These are phyloP conservation scores for Calonectria crousiana DNA, from an alignment of 2,329 filamentous ascomycete species.

Conservation along the genomic window DNA sequence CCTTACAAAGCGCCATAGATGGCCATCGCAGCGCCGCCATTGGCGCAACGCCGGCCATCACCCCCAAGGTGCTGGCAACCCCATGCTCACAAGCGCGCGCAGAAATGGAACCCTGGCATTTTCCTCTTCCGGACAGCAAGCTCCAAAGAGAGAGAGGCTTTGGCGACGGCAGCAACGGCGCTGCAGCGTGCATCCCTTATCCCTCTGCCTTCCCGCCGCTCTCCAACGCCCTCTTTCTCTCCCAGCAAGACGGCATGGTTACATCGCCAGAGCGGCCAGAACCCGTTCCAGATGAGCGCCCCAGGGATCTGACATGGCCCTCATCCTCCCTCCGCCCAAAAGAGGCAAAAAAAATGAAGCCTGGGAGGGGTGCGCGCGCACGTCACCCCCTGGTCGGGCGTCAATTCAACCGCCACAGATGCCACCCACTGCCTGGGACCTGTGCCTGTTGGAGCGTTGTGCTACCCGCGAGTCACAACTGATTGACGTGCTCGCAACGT, in stretches of 20 bases:
- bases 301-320: slow-evolving; percentile 16
- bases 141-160: not conserved
- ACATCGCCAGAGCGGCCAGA: slow-evolving; percentile 2
- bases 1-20: slow-evolving; percentile 26
- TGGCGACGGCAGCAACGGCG: not conserved
- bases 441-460: not conserved
- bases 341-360: not conserved
- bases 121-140: not conserved
- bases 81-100: slow-evolving; percentile 15
- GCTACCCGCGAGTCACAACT: not conserved
- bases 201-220: not conserved
- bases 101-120: slow-evolving; percentile 10
- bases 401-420: slow-evolving; percentile 1
- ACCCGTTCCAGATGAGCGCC: slow-evolving; percentile 1
- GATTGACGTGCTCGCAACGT: not conserved
- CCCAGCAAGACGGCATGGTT: not conserved
- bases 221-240: not conserved
- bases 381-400: not conserved
- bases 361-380: not conserved
- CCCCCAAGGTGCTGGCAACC: not conserved
- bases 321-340: not conserved
- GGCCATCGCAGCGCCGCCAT: slow-evolving; percentile 18
- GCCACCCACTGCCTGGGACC: not conserved
- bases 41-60: not conserved
- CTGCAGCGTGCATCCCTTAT: not conserved